Percentiles rank a stretch among this genome's conserved stretches.
Evolutionary conservation across 371 early-diverging fungal genomes (phyloP).

Genomic region (Apophysomyces variabilis): DNA sequence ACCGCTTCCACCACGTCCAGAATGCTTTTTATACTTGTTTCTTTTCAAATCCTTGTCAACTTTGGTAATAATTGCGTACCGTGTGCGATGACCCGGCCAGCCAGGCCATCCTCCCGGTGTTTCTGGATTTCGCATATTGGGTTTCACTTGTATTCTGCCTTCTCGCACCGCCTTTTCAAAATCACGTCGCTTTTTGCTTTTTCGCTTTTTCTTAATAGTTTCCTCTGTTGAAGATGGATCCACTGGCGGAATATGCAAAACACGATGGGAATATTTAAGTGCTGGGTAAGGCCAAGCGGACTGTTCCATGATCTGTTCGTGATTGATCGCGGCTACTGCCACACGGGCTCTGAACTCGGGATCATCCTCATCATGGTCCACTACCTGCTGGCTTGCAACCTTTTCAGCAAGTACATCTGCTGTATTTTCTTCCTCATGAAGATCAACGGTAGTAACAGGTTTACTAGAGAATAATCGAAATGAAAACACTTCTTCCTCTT

Average conservation of each 20-base stretch:
- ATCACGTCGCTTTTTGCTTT: conserved; percentile 51
- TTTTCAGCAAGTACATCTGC: conserved; percentile 19
- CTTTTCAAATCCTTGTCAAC: conserved; percentile 15
- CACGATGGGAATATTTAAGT: conserved; percentile 22
- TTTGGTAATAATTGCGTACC: conserved; percentile 32
- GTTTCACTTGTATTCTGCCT: conserved; percentile 28
- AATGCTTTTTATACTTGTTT: conserved; percentile 9
- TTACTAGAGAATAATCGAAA: conserved; percentile 45
- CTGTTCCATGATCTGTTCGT: conserved; percentile 38
- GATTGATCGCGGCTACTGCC: conserved; percentile 27
- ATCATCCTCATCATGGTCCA: conserved; percentile 49
- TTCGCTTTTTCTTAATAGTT: conserved; percentile 31
- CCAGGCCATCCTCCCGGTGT: conserved; percentile 53
- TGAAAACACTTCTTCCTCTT: conserved; percentile 35
- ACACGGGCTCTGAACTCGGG: conserved; percentile 37
- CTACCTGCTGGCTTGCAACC: conserved; percentile 33
- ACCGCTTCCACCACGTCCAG: not conserved
- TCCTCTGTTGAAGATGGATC: conserved; percentile 16
- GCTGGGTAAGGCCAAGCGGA: conserved; percentile 38
- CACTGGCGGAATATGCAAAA: conserved; percentile 25
- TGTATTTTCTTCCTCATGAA: conserved; percentile 26
- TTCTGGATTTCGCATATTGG: conserved; percentile 43
- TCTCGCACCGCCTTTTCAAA: conserved; percentile 43
- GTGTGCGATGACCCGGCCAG: conserved; percentile 49
- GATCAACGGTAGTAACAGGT: conserved; percentile 38